phyloP scores from a whole-genome alignment of 2,329 filamentous ascomycete species.

The Pseudogymnoascus sp. region DNA sequence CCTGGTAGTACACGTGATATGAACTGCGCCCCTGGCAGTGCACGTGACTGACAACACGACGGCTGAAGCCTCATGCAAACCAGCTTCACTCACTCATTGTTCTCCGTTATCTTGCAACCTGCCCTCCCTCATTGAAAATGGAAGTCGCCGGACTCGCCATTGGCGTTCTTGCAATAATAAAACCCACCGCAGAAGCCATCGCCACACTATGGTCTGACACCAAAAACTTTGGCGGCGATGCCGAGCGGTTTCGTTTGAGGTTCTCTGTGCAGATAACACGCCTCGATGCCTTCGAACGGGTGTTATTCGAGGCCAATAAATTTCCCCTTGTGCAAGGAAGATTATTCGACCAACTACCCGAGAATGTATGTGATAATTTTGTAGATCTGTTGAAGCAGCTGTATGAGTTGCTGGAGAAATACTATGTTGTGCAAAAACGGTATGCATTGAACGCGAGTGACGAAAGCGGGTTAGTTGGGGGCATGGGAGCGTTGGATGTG shows the following conservation, averaged over 20 bases:
- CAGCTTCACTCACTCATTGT: background rate
- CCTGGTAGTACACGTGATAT: background rate
- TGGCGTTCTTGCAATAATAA: background rate
- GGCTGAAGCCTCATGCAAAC: background rate
- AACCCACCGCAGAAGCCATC: background rate
- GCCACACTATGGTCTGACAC: background rate
- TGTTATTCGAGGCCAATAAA: background rate
- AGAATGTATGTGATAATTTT: background rate
- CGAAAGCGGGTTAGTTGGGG: background rate
- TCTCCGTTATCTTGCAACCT: background rate
- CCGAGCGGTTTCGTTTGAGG: background rate
- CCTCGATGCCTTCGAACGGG: background rate
- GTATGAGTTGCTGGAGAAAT: background rate
- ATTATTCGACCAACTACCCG: background rate
- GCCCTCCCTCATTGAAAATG: background rate
- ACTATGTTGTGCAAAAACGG: background rate
- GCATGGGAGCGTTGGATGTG: background rate
- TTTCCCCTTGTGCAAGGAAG: background rate
- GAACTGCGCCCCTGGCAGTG: background rate
- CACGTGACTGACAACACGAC: background rate
- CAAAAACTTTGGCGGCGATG: background rate
- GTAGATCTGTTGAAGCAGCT: slow-evolving; percentile 2
- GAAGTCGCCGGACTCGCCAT: background rate
- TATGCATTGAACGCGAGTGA: background rate
- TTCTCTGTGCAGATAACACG: background rate